Evolutionary conservation across 495 filamentous ascomycete genomes (phyloP).

Genomic region (Penicillium paxilli): DNA sequence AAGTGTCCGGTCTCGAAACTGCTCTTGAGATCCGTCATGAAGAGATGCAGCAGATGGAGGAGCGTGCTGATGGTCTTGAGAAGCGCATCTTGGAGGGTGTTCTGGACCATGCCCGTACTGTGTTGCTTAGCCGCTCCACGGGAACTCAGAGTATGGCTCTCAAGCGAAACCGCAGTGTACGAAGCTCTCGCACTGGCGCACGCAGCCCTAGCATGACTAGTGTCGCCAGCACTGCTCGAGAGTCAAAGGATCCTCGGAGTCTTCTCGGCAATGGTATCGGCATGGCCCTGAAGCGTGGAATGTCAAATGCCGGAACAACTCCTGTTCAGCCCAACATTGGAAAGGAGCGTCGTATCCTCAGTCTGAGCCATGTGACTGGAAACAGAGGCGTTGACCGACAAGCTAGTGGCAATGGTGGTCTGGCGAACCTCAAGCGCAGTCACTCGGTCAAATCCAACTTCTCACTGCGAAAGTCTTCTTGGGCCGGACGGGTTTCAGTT

Average conservation of each 20-base stretch:
- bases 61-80: constrained; percentile 81
- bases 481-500: constrained; percentile 56
- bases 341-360: constrained; percentile 74
- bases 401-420: constrained; percentile 41
- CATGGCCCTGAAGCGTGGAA: constrained; percentile 53
- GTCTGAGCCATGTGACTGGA: constrained; percentile 80
- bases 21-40: constrained; percentile 85
- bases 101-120: constrained; percentile 86
- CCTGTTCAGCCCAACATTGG: constrained; percentile 48
- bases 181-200: constrained; percentile 39
- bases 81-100: constrained; percentile 91
- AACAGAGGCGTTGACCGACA: constrained; percentile 68
- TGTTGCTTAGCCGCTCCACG: constrained; percentile 65
- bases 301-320: constrained; percentile 42
- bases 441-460: constrained; percentile 70
- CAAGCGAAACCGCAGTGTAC: constrained; percentile 60
- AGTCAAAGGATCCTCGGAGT: constrained; percentile 38
- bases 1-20: constrained; percentile 85
- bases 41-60: constrained; percentile 87
- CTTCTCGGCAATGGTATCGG: constrained; percentile 51
- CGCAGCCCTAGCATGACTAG: constrained; percentile 44
- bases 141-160: constrained; percentile 60
- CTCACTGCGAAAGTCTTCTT: constrained; percentile 69
- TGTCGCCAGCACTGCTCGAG: constrained; percentile 39
- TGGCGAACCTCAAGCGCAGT: constrained; percentile 61